Evolutionary conservation across 495 filamentous ascomycete genomes (phyloP), one percentile per base, ranked within the genome.

Genomic region (Penicillium egyptiacum): DNA sequence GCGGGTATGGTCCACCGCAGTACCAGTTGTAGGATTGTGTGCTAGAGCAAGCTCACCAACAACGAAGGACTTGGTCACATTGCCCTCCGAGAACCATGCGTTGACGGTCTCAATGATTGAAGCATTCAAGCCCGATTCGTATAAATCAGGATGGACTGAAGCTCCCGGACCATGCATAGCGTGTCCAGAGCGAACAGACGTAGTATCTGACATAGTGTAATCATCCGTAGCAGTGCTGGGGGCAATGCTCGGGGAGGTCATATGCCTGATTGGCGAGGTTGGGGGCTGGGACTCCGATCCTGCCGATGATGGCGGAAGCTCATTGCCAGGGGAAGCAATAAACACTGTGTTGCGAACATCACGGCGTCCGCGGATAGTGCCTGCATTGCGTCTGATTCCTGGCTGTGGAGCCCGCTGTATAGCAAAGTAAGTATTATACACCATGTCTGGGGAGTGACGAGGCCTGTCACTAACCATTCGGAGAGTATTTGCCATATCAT

Each of bases 81-180:
- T 75, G 10, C 90, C 91, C 23, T 87, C 80, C 35, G 91, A 85
- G 69, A 97, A 94, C 54, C 83, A 85, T 33, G 91, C 89, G 62
- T 82, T 94, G 54, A 97, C 86, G 0, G 90, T 95, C 68, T 99
- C 95, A 53, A 98, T 86, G 46, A 98, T 78, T 9, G 95, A 98
- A 6, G 91, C 86, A 65, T 92, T 96, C 39, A 99, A 73, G 8
- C 95, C 95, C 11, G 87, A 81, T 41, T 85, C 82, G 52, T 86
- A 82, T 70, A 97, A 81, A 14, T 98, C 91, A 1, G 91, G 88
- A 67, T 99, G 95, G 58, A 83, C 84, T 11, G 85, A 76, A 30
- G 83, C 65, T 33, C 78, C 80, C 17, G 75, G 63, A 53, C 85
- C 88, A 40, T 84, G 87, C 31, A 90, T 69, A 2, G 93, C 96